phyloP scores from a whole-genome alignment of 805 yeast genomes.

The Blastobotrys chiropterorum region DNA sequence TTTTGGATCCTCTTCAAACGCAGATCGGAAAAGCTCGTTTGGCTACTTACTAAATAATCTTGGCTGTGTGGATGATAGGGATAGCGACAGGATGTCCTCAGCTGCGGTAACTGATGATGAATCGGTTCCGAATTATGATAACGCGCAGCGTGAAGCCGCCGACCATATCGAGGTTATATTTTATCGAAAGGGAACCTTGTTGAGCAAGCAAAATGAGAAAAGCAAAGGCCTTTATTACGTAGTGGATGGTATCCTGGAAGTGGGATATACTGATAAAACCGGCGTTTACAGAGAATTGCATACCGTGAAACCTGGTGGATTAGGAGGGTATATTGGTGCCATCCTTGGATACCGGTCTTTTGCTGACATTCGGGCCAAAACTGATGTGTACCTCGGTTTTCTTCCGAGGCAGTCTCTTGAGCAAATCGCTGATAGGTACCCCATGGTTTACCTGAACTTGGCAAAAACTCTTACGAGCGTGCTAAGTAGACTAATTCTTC shows the following conservation, averaged over 20 bases:
- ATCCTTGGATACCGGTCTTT: constrained; percentile 74
- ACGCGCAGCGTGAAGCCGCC: constrained; percentile 16
- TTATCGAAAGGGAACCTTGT: constrained; percentile 44
- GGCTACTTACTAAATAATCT: constrained; percentile 6
- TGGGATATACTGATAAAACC: constrained; percentile 39
- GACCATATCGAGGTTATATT: constrained; percentile 49
- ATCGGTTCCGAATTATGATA: constrained; percentile 5
- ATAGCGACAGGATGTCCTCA: not conserved
- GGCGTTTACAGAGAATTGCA: constrained; percentile 34
- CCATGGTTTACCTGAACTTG: constrained; percentile 66
- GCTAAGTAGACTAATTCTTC: constrained; percentile 58
- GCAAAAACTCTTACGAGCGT: constrained; percentile 68
- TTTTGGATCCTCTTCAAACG: not conserved
- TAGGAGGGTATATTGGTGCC: constrained; percentile 83
- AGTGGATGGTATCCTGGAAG: constrained; percentile 70
- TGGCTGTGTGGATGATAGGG: not conserved
- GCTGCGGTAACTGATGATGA: not conserved
- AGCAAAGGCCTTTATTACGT: constrained; percentile 76
- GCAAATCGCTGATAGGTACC: constrained; percentile 64
- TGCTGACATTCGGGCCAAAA: constrained; percentile 58
- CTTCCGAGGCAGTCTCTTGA: constrained; percentile 59
- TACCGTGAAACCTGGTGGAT: constrained; percentile 65
- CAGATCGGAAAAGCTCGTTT: constrained; percentile 4
- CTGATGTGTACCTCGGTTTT: constrained; percentile 63
- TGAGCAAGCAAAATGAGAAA: constrained; percentile 59